phyloP scores from a whole-genome alignment of 2,329 filamentous ascomycete genomes.

The Fusarium hainanense region DNA sequence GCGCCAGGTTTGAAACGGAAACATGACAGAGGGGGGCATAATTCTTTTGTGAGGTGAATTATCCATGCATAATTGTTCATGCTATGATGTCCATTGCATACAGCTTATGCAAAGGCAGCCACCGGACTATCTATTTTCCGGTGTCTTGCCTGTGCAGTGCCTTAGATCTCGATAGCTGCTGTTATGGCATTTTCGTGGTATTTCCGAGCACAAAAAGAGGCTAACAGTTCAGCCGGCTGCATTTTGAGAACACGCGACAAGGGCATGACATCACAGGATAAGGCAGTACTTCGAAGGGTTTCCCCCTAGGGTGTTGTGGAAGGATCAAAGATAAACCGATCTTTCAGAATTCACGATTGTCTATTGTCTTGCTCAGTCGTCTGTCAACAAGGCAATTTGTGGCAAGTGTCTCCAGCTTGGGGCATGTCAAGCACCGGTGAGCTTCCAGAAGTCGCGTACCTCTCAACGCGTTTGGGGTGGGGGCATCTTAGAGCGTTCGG shows the following conservation, averaged over 20 bases:
- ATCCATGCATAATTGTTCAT: neutral
- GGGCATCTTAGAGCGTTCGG: neutral
- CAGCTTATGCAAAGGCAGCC: neutral
- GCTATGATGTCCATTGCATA: neutral
- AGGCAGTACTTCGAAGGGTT: neutral
- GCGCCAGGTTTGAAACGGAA: neutral
- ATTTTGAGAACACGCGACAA: neutral
- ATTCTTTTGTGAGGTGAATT: neutral
- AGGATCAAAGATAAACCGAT: neutral
- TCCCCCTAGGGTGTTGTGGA: neutral
- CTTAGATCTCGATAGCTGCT: neutral
- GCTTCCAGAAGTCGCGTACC: neutral
- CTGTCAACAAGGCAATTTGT: neutral
- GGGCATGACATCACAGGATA: neutral
- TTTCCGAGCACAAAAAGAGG: neutral
- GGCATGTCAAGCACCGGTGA: neutral
- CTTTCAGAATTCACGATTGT: neutral
- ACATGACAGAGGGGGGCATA: neutral
- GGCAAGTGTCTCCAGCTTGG: neutral
- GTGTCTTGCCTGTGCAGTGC: neutral
- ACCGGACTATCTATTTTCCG: neutral
- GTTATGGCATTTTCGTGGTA: neutral
- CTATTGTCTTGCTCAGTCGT: neutral
- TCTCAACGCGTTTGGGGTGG: neutral
- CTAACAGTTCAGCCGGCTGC: neutral